Conservation (phyloP, 352 stramenopile species). For the Phytophthora rubi region DNA sequence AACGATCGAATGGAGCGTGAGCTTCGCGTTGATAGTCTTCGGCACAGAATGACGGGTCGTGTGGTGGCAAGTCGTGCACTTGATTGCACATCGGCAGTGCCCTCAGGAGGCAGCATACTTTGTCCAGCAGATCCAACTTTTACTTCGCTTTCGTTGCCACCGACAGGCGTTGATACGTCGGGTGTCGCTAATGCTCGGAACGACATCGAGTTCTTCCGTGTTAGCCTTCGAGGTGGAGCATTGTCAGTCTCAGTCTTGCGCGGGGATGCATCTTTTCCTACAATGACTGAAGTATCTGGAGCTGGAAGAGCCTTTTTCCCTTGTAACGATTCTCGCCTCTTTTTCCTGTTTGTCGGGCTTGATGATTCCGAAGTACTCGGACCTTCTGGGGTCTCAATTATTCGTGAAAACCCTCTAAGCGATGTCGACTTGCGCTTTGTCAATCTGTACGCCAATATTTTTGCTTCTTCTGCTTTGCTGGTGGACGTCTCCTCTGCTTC, state of each 20-base stretch:
- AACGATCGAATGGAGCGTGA: conserved; percentile 6
- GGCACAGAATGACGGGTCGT: conserved; percentile 2
- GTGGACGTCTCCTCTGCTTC: neutral
- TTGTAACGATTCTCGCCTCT: conserved; percentile 17
- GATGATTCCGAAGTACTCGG: conserved; percentile 5
- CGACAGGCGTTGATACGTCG: neutral
- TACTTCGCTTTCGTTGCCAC: neutral
- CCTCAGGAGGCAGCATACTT: neutral
- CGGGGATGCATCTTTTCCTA: neutral
- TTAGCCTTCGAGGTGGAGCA: conserved; percentile 3
- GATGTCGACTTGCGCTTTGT: conserved; percentile 32
- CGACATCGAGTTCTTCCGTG: conserved; percentile 16
- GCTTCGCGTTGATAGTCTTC: conserved; percentile 4
- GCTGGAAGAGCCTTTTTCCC: neutral
- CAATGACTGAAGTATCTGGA: neutral
- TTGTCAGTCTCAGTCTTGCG: neutral
- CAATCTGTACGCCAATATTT: neutral
- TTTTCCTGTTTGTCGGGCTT: conserved; percentile 20
- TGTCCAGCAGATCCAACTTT: neutral
- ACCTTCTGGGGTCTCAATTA: conserved; percentile 10
- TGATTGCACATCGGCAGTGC: neutral
- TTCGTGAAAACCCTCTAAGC: neutral
- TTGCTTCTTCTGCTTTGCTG: neutral
- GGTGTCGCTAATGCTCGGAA: conserved; percentile 13
- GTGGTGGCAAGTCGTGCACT: neutral